Percentiles rank a stretch among this genome's conserved stretches.
Conservation (phyloP, 1,284 basidiomycete genomes). For the Amanita bisporigera region DNA sequence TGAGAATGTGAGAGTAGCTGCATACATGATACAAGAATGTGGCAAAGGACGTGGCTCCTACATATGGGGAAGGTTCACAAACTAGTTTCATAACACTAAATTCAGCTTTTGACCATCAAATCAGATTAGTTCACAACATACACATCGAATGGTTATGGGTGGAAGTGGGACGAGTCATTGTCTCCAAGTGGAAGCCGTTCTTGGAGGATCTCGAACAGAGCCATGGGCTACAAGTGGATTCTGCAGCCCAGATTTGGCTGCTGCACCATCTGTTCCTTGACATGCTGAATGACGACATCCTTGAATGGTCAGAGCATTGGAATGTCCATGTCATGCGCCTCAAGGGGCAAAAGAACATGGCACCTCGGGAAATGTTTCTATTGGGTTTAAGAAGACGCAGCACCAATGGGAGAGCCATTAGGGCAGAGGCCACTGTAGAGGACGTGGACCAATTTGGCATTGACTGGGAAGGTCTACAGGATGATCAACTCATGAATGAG, state of each 20-base stretch:
- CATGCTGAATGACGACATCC: conserved; percentile 31
- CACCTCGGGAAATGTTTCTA: conserved; percentile 31
- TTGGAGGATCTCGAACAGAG: conserved; percentile 29
- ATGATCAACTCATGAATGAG: conserved; percentile 22
- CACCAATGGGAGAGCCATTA: conserved; percentile 14
- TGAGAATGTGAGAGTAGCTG: too few species aligned
- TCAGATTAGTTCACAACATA: too few species aligned
- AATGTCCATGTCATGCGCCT: conserved; percentile 34
- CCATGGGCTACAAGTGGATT: conserved; percentile 24
- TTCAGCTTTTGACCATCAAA: too few species aligned
- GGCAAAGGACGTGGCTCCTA: too few species aligned
- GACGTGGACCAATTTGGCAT: background rate
- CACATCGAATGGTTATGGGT: conserved; percentile 39
- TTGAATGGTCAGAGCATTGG: conserved; percentile 29
- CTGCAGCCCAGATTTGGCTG: conserved; percentile 34
- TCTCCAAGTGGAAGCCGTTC: conserved; percentile 31
- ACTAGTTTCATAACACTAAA: too few species aligned
- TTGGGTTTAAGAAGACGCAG: conserved; percentile 37
- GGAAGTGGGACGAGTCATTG: conserved; percentile 32
- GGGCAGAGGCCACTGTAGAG: background rate
- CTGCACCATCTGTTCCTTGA: conserved; percentile 38
- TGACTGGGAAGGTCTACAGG: conserved; percentile 23
- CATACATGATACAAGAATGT: too few species aligned
- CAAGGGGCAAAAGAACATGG: conserved; percentile 16
- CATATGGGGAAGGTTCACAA: too few species aligned